Percentiles rank a stretch among this genome's conserved stretches.
Conservation (phyloP, 176 grass and related monocot genomes). For the Ampelocalamus luodianensis region DNA sequence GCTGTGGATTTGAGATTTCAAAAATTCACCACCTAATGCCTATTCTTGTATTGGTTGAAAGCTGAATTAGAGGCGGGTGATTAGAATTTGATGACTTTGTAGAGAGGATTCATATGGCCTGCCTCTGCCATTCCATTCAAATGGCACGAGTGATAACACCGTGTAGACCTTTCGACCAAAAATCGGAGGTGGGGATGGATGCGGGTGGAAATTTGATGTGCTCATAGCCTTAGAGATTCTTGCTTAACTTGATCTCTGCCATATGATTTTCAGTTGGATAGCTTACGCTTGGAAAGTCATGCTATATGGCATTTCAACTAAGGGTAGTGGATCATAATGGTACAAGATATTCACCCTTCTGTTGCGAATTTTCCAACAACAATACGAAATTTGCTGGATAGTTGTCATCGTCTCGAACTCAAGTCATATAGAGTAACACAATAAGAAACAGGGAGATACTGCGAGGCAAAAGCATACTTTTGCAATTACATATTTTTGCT, state of each 20-base stretch:
- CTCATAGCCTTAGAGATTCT: not conserved
- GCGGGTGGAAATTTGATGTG: not conserved
- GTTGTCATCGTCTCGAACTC: not conserved
- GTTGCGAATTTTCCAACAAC: not conserved
- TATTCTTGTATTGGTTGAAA: not conserved
- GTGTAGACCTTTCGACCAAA: not conserved
- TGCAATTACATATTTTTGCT: not conserved
- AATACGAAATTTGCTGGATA: not conserved
- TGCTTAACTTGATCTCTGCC: not conserved
- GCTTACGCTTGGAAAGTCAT: not conserved
- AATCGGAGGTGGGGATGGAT: not conserved
- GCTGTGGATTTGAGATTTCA: not conserved
- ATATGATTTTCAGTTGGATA: slow-evolving; percentile 1
- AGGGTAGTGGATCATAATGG: not conserved
- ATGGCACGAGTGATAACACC: not conserved
- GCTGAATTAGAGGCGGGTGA: not conserved
- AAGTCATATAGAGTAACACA: not conserved
- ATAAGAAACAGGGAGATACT: not conserved
- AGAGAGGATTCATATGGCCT: slow-evolving; percentile 16
- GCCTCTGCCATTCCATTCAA: not conserved
- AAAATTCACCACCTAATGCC: not conserved
- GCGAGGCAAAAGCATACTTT: not conserved
- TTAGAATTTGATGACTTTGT: not conserved
- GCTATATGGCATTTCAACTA: not conserved
- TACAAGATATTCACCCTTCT: not conserved